Conservation (phyloP, 1,284 basidiomycete genomes). For the Apiotrichum laibachii region DNA sequence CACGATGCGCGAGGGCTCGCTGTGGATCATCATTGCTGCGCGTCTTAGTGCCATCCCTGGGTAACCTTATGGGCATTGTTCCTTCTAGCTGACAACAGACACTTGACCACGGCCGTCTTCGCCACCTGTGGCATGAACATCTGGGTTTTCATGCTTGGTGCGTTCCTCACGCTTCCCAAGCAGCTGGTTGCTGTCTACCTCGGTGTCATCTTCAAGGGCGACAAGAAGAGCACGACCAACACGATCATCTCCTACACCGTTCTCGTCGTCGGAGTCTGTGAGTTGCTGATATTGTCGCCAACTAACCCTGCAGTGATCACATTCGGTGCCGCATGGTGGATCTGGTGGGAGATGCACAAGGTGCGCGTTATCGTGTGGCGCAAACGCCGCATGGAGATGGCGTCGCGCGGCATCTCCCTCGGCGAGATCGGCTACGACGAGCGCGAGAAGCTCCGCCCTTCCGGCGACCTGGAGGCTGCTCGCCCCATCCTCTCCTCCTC, state of each 20-base stretch:
- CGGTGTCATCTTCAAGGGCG: constrained; percentile 59
- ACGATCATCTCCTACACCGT: constrained; percentile 61
- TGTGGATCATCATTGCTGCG: constrained; percentile 69
- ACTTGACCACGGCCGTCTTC: constrained; percentile 61
- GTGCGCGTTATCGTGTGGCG: constrained; percentile 72
- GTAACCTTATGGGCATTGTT: neutral
- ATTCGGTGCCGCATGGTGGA: constrained; percentile 75
- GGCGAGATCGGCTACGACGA: constrained; percentile 6
- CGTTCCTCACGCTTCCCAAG: constrained; percentile 72
- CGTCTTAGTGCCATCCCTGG: constrained; percentile 78
- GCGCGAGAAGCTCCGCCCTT: neutral
- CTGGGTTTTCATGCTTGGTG: constrained; percentile 65
- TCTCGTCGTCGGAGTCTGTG: constrained; percentile 58
- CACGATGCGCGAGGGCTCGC: constrained; percentile 74
- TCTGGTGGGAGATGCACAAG: constrained; percentile 69
- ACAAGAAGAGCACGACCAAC: constrained; percentile 52
- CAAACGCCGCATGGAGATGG: constrained; percentile 55
- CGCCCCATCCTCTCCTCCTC: neutral
- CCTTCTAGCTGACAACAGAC: constrained; percentile 34
- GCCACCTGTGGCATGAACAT: constrained; percentile 75
- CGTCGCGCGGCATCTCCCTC: constrained; percentile 13
- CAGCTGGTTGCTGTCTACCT: constrained; percentile 69
- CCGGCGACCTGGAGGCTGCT: neutral
- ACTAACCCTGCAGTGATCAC: constrained; percentile 59
- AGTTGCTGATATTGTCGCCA: constrained; percentile 1